Base-by-base conservation (phyloP, 1,284 basidiomycete genomes). In the Ganoderma leucocontextum region DNA sequence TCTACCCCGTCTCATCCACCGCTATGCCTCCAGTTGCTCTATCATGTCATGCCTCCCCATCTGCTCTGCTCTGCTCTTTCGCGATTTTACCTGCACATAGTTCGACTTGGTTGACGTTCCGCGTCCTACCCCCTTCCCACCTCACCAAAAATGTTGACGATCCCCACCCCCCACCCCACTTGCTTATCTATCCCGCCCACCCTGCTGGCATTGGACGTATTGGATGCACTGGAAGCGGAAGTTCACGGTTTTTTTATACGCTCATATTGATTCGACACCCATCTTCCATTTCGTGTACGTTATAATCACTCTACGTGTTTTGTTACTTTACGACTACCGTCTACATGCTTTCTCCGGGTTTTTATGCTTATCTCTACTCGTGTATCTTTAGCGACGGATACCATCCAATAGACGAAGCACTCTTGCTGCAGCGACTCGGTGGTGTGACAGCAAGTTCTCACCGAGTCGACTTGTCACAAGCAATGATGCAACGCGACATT, bases 371-470 rank as follows among this genome's bases (percentile, higher is more conserved):
- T 35, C n/a, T 33, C 47, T 33, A 44, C 44, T 29, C 12, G 25
- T 62, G 60, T 62, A 62, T 62, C 44, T 52, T 62, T 62, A 62
- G 44, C 35, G 44, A 42, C 33, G 4, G 42, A 62, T 62, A 62
- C 60, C 60, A 47, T 19, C 9, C 29, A 52, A 62, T 62, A 62
- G 60, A 62, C 42, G 9, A 13, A 5, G 52, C 15, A 47, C 44
- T 25, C 29, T 49, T 35, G 17, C 35, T 47, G 22, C 38, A 13
- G 2, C 22, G 36, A 25, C n/a, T 9, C 12, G 13, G 39, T 22
- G 58, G 1, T 19, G 33, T 36, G 53, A 58, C 3, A 3, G 38
- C 22, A 39, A 39, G 35, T 4, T 39, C 22, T 13, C 22, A 12
- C n/a, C 44, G 44, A 47, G n/a, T 10, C n/a, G 22, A 25, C n/a